phyloP scores from a whole-genome alignment of 495 filamentous ascomycete species.

The Chaetomidium leptoderma region DNA sequence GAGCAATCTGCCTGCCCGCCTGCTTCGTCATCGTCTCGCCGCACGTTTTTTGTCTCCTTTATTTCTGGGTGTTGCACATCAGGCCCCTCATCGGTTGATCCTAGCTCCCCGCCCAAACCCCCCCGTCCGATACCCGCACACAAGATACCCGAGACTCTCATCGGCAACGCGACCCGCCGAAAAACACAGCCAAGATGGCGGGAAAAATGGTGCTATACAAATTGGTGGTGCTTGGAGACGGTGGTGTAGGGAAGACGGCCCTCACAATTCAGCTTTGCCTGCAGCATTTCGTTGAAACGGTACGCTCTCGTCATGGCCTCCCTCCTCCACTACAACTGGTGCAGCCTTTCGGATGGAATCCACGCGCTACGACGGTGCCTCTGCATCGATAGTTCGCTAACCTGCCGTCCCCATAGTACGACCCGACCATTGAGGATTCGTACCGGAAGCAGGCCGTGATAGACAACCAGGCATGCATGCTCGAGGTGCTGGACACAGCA shows the following conservation, averaged over 20 bases:
- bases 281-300: slow-evolving; percentile 58
- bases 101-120: slow-evolving; percentile 9
- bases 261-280: slow-evolving; percentile 89
- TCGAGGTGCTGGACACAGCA: slow-evolving; percentile 96
- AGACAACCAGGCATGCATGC: slow-evolving; percentile 93
- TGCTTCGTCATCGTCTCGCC: neutral
- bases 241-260: slow-evolving; percentile 87
- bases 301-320: slow-evolving; percentile 27
- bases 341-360: neutral
- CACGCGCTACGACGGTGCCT: slow-evolving; percentile 7
- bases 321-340: neutral
- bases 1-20: neutral
- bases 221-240: slow-evolving; percentile 86
- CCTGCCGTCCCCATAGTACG: slow-evolving; percentile 52
- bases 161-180: slow-evolving; percentile 5
- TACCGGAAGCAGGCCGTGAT: slow-evolving; percentile 99
- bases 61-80: slow-evolving; percentile 1
- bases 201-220: slow-evolving; percentile 95
- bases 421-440: slow-evolving; percentile 96
- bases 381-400: slow-evolving; percentile 25
- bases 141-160: neutral
- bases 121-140: slow-evolving; percentile 10
- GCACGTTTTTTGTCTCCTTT: neutral
- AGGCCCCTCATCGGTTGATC: slow-evolving; percentile 15
- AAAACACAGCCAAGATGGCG: slow-evolving; percentile 45